Conservation (phyloP, 1,284 basidiomycete genomes). For the Sparassis latifolia region DNA sequence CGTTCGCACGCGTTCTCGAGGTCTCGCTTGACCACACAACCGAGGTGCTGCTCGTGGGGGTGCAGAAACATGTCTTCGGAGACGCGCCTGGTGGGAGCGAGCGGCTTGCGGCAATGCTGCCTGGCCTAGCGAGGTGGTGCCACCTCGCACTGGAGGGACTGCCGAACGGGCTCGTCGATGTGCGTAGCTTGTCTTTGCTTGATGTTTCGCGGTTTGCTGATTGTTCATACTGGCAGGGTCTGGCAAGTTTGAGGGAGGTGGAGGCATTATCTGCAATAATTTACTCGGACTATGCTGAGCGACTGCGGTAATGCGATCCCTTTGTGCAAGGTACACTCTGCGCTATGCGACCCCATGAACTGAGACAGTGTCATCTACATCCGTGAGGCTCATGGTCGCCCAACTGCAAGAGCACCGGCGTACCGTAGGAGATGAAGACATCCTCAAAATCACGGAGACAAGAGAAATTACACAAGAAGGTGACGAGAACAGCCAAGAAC, state of each 20-base stretch:
- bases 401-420: too few relatives aligned
- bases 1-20: slow-evolving; percentile 66
- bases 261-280: slow-evolving; percentile 30
- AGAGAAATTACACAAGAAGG: too few relatives aligned
- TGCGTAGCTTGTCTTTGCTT: slow-evolving; percentile 33
- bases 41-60: slow-evolving; percentile 42
- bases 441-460: too few relatives aligned
- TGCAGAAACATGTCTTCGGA: slow-evolving; percentile 52
- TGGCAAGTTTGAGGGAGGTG: slow-evolving; percentile 26
- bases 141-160: slow-evolving; percentile 61
- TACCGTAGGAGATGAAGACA: too few relatives aligned
- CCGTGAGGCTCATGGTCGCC: too few relatives aligned
- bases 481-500: too few relatives aligned
- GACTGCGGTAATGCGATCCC: slow-evolving; percentile 22
- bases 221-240: slow-evolving; percentile 14
- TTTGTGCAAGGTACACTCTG: too few relatives aligned
- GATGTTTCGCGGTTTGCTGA: slow-evolving; percentile 3
- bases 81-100: slow-evolving; percentile 19
- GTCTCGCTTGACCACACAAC: slow-evolving; percentile 65
- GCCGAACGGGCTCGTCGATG: slow-evolving; percentile 83
- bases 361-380: too few relatives aligned
- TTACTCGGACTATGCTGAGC: slow-evolving; percentile 31
- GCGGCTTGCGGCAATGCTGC: slow-evolving; percentile 66
- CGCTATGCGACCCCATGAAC: too few relatives aligned
- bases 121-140: slow-evolving; percentile 73